phyloP scores from a whole-genome alignment of 2,329 filamentous ascomycete species.

The Penicillium hordei region DNA sequence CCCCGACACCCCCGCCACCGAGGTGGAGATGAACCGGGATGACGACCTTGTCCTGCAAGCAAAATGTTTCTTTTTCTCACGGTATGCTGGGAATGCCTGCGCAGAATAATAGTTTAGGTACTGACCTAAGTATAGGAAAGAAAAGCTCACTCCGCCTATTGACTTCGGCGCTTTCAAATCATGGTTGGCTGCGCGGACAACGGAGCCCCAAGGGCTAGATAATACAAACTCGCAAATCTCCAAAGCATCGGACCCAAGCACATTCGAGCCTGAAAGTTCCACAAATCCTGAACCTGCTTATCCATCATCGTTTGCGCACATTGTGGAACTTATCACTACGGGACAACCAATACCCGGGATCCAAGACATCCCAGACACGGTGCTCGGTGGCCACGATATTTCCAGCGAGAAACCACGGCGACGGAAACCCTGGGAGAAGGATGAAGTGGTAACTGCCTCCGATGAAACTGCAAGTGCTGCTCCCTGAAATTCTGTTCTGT shows the following conservation, averaged over 20 bases:
- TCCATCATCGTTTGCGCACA: slow-evolving; percentile 78
- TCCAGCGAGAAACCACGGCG: slow-evolving; percentile 54
- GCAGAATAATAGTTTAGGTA: neutral
- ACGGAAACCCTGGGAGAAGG: slow-evolving; percentile 79
- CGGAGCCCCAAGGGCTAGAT: neutral
- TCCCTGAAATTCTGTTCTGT: neutral
- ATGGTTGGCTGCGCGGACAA: slow-evolving; percentile 51
- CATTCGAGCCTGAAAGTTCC: slow-evolving; percentile 6
- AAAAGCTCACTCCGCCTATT: slow-evolving; percentile 47
- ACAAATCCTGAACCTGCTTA: slow-evolving; percentile 58
- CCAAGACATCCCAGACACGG: slow-evolving; percentile 77
- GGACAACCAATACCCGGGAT: slow-evolving; percentile 85
- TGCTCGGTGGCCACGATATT: slow-evolving; percentile 69
- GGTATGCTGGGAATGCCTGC: slow-evolving; percentile 30
- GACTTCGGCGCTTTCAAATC: slow-evolving; percentile 67
- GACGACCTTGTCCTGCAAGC: slow-evolving; percentile 47
- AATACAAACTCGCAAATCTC: neutral
- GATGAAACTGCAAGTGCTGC: slow-evolving; percentile 7
- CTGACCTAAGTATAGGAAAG: slow-evolving; percentile 33
- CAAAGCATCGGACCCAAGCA: slow-evolving; percentile 8
- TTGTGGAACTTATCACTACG: slow-evolving; percentile 79
- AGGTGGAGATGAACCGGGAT: slow-evolving; percentile 39
- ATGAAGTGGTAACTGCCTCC: slow-evolving; percentile 29
- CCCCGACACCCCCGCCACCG: slow-evolving; percentile 38
- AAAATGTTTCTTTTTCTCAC: slow-evolving; percentile 51